Evolutionary conservation across 2,329 filamentous ascomycete species (phyloP).

Genomic region (Tolypocladium cylindrosporum): DNA sequence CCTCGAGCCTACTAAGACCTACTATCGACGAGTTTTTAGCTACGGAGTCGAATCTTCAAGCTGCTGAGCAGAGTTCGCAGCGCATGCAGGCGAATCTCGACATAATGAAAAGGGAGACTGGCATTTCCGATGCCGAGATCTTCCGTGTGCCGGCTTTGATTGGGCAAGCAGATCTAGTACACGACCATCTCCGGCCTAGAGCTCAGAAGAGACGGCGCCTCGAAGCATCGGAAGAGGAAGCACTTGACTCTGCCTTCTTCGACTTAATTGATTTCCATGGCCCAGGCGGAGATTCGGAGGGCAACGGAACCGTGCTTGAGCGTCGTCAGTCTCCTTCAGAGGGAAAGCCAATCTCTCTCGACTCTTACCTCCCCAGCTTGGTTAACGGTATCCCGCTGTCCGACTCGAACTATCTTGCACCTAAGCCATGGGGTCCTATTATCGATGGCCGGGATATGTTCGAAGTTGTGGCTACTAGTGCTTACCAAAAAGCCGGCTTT

Average conservation of each 20-base stretch:
- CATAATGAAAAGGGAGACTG: slow-evolving; percentile 10
- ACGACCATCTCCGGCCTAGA: no score
- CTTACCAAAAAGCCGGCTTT: slow-evolving; percentile 10
- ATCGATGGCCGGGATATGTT: slow-evolving; percentile 15
- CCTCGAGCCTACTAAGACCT: no score
- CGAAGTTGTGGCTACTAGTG: slow-evolving; percentile 5
- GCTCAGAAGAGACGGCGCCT: background rate
- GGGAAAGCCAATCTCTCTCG: slow-evolving; percentile 1
- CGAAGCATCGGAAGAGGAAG: no score
- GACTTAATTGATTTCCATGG: background rate
- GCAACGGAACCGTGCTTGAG: no score
- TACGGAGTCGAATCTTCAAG: background rate
- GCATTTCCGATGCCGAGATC: slow-evolving; percentile 9
- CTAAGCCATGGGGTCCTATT: slow-evolving; percentile 15
- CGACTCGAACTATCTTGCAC: slow-evolving; percentile 5
- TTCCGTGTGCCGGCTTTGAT: slow-evolving; percentile 9
- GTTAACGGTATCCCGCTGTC: slow-evolving; percentile 13
- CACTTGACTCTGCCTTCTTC: background rate
- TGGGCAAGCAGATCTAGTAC: slow-evolving; percentile 2
- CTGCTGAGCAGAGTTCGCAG: background rate
- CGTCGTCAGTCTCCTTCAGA: background rate
- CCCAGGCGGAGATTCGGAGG: background rate
- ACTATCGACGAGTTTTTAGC: background rate
- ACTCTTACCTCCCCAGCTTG: slow-evolving; percentile 7
- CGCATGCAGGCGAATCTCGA: slow-evolving; percentile 9